These are phyloP conservation scores for Pseudognaphalium luteoalbum DNA, from an alignment of 129 eudicot species.

Conservation along the genomic window DNA sequence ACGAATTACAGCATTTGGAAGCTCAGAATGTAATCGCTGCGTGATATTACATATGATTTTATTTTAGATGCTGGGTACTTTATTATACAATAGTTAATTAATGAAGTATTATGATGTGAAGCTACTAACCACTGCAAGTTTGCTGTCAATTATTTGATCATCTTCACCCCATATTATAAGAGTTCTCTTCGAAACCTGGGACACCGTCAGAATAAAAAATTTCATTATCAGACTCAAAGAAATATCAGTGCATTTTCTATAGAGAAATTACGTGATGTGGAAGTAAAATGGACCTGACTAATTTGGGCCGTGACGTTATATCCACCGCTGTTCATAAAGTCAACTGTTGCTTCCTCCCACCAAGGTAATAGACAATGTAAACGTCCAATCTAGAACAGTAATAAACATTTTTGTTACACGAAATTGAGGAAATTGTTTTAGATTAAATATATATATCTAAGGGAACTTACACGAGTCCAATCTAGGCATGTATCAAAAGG, in stretches of 20 bases:
- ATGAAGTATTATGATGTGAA: neutral
- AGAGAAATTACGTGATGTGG: neutral
- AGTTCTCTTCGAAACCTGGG: conserved; percentile 67
- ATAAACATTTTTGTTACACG: neutral
- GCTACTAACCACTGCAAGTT: conserved; percentile 70
- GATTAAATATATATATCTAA: neutral
- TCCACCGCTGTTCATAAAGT: conserved; percentile 91
- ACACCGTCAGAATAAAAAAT: neutral
- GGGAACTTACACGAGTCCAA: conserved; percentile 69
- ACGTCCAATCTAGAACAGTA: conserved; percentile 66
- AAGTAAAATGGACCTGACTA: conserved; percentile 43
- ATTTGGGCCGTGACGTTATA: conserved; percentile 68
- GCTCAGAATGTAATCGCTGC: conserved; percentile 80
- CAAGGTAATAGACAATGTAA: conserved; percentile 87
- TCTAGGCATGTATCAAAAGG: conserved; percentile 63
- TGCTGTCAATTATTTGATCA: conserved; percentile 78
- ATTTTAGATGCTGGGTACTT: neutral
- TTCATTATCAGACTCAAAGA: neutral
- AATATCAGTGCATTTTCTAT: neutral
- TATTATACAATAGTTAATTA: neutral
- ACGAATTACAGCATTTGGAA: conserved; percentile 72
- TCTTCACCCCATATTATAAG: conserved; percentile 92
- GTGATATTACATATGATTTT: neutral
- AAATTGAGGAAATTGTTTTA: neutral
- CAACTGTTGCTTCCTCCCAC: conserved; percentile 95